Conservation (phyloP, 2,329 filamentous ascomycete genomes). For the Grosmannia clavigera region DNA sequence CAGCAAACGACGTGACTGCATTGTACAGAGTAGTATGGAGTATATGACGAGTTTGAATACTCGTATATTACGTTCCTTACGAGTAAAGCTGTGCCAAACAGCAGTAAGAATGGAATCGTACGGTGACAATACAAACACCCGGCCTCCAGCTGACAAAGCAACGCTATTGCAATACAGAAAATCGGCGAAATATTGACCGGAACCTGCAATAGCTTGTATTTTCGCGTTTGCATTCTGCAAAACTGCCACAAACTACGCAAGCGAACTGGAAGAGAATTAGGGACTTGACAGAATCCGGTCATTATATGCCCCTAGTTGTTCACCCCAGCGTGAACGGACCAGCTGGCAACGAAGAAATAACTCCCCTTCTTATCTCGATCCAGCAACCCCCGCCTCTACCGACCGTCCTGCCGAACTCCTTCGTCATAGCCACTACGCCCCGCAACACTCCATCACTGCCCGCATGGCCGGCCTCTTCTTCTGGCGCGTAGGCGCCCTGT, state of each 20-base stretch:
- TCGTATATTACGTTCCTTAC: too few species aligned
- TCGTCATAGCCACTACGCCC: neutral
- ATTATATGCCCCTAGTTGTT: conserved; percentile 8
- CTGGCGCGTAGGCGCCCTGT: conserved; percentile 51
- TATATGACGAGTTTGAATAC: too few species aligned
- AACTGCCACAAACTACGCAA: neutral
- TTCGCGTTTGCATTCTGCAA: neutral
- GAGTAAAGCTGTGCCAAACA: too few species aligned
- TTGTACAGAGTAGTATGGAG: too few species aligned
- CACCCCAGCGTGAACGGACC: conserved; percentile 1
- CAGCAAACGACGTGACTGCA: too few species aligned
- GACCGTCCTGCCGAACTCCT: neutral
- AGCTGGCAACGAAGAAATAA: conserved; percentile 7
- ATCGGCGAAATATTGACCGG: too few species aligned
- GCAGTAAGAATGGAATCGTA: too few species aligned
- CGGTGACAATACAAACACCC: too few species aligned
- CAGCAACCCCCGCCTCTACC: neutral
- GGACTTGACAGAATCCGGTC: neutral
- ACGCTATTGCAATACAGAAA: neutral
- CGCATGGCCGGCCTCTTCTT: conserved; percentile 22
- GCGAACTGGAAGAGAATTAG: neutral
- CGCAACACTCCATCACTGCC: neutral
- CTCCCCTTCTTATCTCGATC: conserved; percentile 10
- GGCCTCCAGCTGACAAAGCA: neutral
- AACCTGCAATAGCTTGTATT: neutral